Percentiles rank a stretch among this genome's conserved stretches.
These are phyloP conservation scores for Candida ulmi DNA, from an alignment of 805 yeast species.

Conservation along the genomic window DNA sequence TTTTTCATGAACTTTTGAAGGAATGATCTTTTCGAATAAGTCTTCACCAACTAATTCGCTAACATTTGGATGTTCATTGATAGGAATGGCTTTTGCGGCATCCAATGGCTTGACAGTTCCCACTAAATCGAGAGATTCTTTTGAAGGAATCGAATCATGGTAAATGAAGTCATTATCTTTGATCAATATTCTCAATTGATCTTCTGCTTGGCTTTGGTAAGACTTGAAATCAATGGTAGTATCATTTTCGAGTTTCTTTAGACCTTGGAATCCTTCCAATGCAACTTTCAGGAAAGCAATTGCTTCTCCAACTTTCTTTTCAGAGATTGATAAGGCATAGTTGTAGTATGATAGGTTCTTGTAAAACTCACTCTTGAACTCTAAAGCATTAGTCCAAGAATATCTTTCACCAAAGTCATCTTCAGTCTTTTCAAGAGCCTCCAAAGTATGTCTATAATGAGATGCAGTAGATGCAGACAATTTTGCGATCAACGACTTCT, in stretches of 20 bases:
- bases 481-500: conserved; percentile 66
- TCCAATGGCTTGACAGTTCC: conserved; percentile 65
- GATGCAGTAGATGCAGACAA: conserved; percentile 59
- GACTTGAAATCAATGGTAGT: conserved; percentile 28
- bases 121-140: conserved; percentile 36
- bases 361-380: conserved; percentile 50
- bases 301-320: conserved; percentile 67
- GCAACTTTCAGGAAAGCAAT: conserved; percentile 60
- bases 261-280: conserved; percentile 27
- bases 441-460: conserved; percentile 48
- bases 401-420: conserved; percentile 34
- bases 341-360: conserved; percentile 55
- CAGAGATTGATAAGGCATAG: conserved; percentile 50
- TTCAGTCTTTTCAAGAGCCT: conserved; percentile 35
- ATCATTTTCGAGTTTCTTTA: conserved; percentile 28
- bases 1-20: conserved; percentile 81
- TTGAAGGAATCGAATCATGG: conserved; percentile 68
- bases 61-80: conserved; percentile 42
- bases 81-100: conserved; percentile 55
- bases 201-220: conserved; percentile 28
- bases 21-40: conserved; percentile 75
- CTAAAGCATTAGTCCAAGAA: conserved; percentile 47
- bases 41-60: conserved; percentile 41
- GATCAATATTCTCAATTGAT: conserved; percentile 37
- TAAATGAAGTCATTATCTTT: conserved; percentile 90